Evolutionary conservation across 495 filamentous ascomycete species (phyloP), one percentile per base, ranked within the genome.

Genomic region (Cenococcum geophilum): DNA sequence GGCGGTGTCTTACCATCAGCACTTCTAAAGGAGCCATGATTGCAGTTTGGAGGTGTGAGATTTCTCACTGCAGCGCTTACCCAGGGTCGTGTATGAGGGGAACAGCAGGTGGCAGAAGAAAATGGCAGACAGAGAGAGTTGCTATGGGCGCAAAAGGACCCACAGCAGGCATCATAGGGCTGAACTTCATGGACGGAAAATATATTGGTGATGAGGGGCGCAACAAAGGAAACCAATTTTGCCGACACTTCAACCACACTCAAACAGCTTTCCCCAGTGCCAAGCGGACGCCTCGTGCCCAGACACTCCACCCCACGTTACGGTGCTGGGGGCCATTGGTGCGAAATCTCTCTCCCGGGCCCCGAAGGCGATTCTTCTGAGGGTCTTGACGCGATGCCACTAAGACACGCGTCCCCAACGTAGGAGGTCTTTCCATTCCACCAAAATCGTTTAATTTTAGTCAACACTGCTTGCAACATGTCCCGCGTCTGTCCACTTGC

Each of bases 11-110:
- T 74, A 89, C 89, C 91, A 95, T 96, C 73, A 92, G 81, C 60
- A 96, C 89, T 73, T 86, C 89, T 45, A 91, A 82, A 70, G 89
- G 87, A 61, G 83, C 80, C 86, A 89, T 90, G 35, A 9, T 59
- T 52, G 21, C 10, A 16, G 16, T 25, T 22, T 14, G 49, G 14
- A 52, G 49, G 18, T 25, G 49, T 16, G 4, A 25, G 49, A 52
- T 25, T 23, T 52, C 49, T 45, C 6, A 27, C 25, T 27, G 5
- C 18, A 25, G 25, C 25, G 5, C 21, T 52, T 20, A 52, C 14
- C 21, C 49, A 25, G 20, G 49, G 25, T 52, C 49, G 5, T 52
- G 21, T 16, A 52, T 8, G 21, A 23, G 14, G 25, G 11, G 8
- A 1, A 23, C 5, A 9, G 23, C 21, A 16, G 21, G 12, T 32